Evolutionary conservation across 257 asterid genomes (phyloP), one percentile per base, ranked within the genome.

Genomic region (Solanum gracilifrons): DNA sequence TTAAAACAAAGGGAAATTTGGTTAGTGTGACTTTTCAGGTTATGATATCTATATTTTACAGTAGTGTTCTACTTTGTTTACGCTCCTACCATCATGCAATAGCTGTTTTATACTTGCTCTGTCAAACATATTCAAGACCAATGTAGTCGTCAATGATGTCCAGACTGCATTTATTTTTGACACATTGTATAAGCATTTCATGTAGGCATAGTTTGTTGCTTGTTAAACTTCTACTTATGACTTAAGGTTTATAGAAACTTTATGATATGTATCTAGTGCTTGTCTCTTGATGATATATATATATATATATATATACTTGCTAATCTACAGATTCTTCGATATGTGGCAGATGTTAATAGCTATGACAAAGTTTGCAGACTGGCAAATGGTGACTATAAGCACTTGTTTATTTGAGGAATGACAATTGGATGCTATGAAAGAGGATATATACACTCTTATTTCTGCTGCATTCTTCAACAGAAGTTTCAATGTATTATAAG

Each of bases 311-410:
- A 43, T 12, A 3, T 9, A 48, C 85, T 46, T 46, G 39, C 43
- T 29, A 29, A 46, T 80, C 69, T 48, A 43, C 85, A 46, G 29
- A 5, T 29, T 80, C 69, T 46, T 80, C n/a, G 4, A 16, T 16
- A 46, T 29, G 16, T 68, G 91, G 92, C 96, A 96, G 98, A 96
- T 88, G 75, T 85, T 9, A 87, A 80, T 75, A 85, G 88, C 90
- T 96, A 94, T 90, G 93, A 96, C 86, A 92, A 86, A 25, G 88
- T 96, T 33, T 96, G 98, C 87, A 93, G 91, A 87, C 92, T 90
- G 84, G 98, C 98, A 35, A 96, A 95, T 88, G 98, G 98, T 85
- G 95, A 93, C 73, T 91, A 87, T 88, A 94, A 94, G 73, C 95
- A 94, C 91, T 82, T 94, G 92, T 93, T 95, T 86, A 90, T 92